Evolutionary conservation across 1,284 basidiomycete genomes (phyloP), one percentile per base, ranked within the genome.

Genomic region (Heterobasidion occidentale): DNA sequence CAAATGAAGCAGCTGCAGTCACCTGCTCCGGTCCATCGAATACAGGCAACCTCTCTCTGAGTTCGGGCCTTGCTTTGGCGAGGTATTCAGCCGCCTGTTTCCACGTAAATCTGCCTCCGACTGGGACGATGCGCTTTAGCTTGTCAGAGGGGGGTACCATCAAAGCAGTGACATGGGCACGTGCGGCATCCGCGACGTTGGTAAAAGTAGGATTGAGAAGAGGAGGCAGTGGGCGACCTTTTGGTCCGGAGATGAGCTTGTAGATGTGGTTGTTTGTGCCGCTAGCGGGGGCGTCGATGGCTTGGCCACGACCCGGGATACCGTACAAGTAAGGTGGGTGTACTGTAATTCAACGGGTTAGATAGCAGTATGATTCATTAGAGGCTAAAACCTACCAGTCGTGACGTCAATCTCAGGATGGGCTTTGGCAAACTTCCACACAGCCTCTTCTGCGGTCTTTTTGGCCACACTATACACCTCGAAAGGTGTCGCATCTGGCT

Each of bases 321-420:
- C 54, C 54, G 19, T 51, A 55, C 9, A 42, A n/a, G 36, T 42
- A 50, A 19, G 47, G 35, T 9, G 48, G 47, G 20, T 38, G 36
- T 14, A 55, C 54, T 55, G 38, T 8, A n/a, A 42, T 42, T 42
- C 1, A 17, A 34, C 12, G 19, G 42, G 6, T 44, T 5, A 34
- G 7, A 27, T 20, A 20, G 17, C 5, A 7, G 17, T 27, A 8
- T 35, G 20, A 15, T 34, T 49, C 17, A 44, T 17, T 27, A 15
- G 15, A 36, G 33, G 11, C 1, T 5, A 15, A 15, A 20, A 51
- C 67, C 58, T 50, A 68, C 67, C 59, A 6, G 67, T 66, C n/a
- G 68, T 64, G 51, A 74, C 58, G 44, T 72, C 68, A 20, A 75
- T 58, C 20, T 68, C 56, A 19, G 72, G 67, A 51, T 74, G 67